phyloP scores from a whole-genome alignment of 305 asterid species.

The Fraxinus albicans region DNA sequence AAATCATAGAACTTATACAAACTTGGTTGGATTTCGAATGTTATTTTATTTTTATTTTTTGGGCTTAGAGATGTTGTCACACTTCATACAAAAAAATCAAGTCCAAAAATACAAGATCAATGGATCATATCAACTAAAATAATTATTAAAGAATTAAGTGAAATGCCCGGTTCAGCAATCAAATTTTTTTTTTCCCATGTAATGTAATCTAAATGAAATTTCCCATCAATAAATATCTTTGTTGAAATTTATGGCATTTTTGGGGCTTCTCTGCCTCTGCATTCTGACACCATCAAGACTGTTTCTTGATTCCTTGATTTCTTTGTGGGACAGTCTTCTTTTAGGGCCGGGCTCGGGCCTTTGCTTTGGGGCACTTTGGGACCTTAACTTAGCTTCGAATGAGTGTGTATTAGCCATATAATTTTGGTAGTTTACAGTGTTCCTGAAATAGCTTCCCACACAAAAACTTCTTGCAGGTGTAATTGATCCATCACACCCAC shows the following conservation, averaged over 20 bases:
- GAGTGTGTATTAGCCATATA: conserved; percentile 82
- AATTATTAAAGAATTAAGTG: too few species aligned
- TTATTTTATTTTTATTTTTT: too few species aligned
- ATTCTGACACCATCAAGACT: conserved; percentile 61
- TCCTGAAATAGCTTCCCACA: conserved; percentile 33
- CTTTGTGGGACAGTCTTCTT: conserved; percentile 42
- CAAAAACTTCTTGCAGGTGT: conserved; percentile 59
- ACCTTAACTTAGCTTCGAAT: conserved; percentile 65
- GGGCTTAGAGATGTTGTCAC: neutral
- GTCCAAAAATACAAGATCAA: neutral
- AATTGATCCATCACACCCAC: conserved; percentile 29
- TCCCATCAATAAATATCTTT: conserved; percentile 1
- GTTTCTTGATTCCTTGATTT: conserved; percentile 61
- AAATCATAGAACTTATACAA: too few species aligned
- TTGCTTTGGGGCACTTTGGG: conserved; percentile 80
- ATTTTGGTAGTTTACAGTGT: conserved; percentile 37
- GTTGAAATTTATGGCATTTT: conserved; percentile 55
- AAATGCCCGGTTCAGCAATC: neutral
- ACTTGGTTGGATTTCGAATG: too few species aligned
- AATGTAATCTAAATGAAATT: too few species aligned
- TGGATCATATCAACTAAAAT: too few species aligned
- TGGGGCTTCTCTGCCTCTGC: conserved; percentile 57
- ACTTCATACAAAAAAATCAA: neutral
- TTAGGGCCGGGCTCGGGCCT: conserved; percentile 48
- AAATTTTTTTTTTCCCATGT: too few species aligned